A percentile compares a stretch with the other conserved stretches of the same genome.
Conservation (phyloP, 2,329 filamentous ascomycete genomes). For the Penicillium concentricum region DNA sequence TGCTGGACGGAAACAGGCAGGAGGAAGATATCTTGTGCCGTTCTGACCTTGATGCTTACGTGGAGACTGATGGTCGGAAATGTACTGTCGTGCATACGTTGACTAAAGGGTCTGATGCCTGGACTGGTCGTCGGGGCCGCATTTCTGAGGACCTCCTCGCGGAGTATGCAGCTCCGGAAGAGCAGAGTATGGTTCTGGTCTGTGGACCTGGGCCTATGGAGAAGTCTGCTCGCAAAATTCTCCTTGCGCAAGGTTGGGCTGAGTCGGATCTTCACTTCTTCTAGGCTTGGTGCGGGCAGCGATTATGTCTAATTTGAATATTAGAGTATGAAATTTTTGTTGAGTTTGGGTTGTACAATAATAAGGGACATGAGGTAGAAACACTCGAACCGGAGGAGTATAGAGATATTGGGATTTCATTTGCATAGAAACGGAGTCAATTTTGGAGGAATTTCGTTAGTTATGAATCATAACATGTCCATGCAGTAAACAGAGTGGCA, state of each 20-base stretch:
- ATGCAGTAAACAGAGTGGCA: not conserved
- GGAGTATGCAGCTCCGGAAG: conserved; percentile 52
- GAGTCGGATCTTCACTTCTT: conserved; percentile 76
- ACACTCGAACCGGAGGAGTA: not conserved
- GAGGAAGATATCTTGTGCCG: conserved; percentile 82
- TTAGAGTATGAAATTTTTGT: not conserved
- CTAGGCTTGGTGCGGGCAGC: conserved; percentile 37
- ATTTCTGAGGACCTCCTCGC: conserved; percentile 64
- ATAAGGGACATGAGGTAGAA: not conserved
- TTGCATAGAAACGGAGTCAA: not conserved
- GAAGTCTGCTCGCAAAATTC: conserved; percentile 58
- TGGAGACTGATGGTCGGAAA: conserved; percentile 49
- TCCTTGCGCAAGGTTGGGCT: conserved; percentile 66
- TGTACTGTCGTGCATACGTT: conserved; percentile 70
- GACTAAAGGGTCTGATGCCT: conserved; percentile 60
- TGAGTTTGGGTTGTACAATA: not conserved
- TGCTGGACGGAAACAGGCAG: conserved; percentile 75
- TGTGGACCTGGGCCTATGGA: conserved; percentile 79
- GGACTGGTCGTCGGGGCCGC: conserved; percentile 67
- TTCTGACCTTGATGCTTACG: conserved; percentile 67
- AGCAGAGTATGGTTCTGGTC: conserved; percentile 65
- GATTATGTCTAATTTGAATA: not conserved
- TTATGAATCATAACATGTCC: conserved; percentile 8
- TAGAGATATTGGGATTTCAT: not conserved
- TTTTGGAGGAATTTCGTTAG: not conserved